Base-by-base conservation (phyloP, 495 filamentous ascomycete genomes). In the Hypoxylon lienhwacheense region DNA sequence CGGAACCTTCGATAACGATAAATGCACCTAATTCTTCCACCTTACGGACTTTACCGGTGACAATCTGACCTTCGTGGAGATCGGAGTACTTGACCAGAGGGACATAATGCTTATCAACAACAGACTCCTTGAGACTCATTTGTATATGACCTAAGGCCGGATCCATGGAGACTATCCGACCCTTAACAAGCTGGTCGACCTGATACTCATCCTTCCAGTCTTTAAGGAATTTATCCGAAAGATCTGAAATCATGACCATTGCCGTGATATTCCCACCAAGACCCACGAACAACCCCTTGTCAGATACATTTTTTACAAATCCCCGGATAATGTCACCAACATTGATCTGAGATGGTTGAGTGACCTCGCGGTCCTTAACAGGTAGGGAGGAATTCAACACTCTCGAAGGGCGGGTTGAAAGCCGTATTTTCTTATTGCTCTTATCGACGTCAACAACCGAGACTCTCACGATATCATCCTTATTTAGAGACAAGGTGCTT, bases 11-110 rank as follows among this genome's bases (percentile, higher is more conserved):
- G 24, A 98, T 73, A 41, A 91, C 83, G 62, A 98, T 87, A 70
- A 97, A 97, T 6, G 90, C 91, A 64, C 93, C 93, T 63, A 89
- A 97, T 14, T 95, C 88, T 65, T 95, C 89, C 2, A 96, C 89
- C 69, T 95, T 95, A 47, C 91, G 84, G 43, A 98, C 79, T 63
- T 88, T 95, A 24, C 91, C 93, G 8, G 87, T 95, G 19, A 98
- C 76, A 15, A 87, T 73, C 66, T 91, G 87, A 3, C 91, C 92
- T 45, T 76, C 75, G 67, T 85, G 82, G 35, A 97, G 73, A 57
- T 95, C 88, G 20, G 77, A 73, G 53, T 91, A 83, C 3, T 78
- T 82, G 17, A 85, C 59, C 2, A 82, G 83, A 11, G 83, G 80
- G 53, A 86, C 83, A 70, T 85, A 95, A 46, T 90, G 77, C 39